These are phyloP conservation scores for Phytophthora pisi DNA, from an alignment of 352 stramenopile genomes.

Conservation along the genomic window DNA sequence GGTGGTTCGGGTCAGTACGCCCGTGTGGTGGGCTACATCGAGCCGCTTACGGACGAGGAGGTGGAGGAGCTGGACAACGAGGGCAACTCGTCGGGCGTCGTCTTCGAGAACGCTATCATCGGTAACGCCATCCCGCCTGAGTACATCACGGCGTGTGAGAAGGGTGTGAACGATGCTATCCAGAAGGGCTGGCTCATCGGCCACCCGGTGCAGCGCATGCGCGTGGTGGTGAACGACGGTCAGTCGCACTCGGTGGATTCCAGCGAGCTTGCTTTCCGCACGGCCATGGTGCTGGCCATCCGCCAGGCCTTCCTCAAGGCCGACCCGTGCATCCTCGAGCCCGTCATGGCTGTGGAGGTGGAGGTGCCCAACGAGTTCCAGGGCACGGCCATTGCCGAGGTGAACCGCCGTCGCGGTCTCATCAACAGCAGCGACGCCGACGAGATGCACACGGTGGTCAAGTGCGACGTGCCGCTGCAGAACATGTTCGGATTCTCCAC, in stretches of 20 bases:
- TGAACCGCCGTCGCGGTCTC: slow-evolving; percentile 95
- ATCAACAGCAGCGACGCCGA: slow-evolving; percentile 97
- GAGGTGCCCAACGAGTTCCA: slow-evolving; percentile 97
- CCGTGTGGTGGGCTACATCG: slow-evolving; percentile 97
- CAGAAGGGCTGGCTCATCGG: slow-evolving; percentile 96
- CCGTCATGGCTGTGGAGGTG: slow-evolving; percentile 96
- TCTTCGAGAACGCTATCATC: slow-evolving; percentile 98
- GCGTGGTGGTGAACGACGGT: slow-evolving; percentile 91
- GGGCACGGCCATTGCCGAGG: slow-evolving; percentile 92
- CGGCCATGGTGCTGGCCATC: slow-evolving; percentile 95
- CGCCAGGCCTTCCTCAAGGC: slow-evolving; percentile 94
- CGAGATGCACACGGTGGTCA: slow-evolving; percentile 93
- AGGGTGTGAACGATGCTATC: slow-evolving; percentile 96
- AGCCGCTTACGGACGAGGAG: slow-evolving; percentile 91
- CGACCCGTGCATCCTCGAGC: slow-evolving; percentile 94
- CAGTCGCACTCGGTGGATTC: slow-evolving; percentile 98
- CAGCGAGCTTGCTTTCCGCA: slow-evolving; percentile 98
- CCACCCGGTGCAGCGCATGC: slow-evolving; percentile 92
- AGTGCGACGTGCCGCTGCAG: slow-evolving; percentile 95
- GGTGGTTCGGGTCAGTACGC: slow-evolving; percentile 97
- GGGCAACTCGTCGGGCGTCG: slow-evolving; percentile 59
- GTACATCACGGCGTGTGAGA: slow-evolving; percentile 98
- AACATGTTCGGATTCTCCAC: slow-evolving; percentile 99
- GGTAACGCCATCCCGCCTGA: slow-evolving; percentile 99
- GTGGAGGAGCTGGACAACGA: slow-evolving; percentile 55